Evolutionary conservation across 305 asterid genomes (phyloP), one percentile per base, ranked within the genome.

Genomic region (Fraxinus sp.): DNA sequence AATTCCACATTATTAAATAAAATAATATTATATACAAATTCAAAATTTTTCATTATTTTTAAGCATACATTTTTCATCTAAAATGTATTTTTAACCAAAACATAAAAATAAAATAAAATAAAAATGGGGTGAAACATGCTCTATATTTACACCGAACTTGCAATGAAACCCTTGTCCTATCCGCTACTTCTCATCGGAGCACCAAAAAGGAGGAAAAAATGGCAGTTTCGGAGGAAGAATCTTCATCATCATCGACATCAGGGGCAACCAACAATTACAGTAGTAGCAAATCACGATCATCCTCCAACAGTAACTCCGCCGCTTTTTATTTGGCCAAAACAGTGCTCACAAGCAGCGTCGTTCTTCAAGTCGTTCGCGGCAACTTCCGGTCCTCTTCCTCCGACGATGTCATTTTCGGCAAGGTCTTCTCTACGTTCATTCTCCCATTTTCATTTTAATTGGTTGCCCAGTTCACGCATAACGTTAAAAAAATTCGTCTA

Each of bases 371-470:
- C 49, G 93, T 92, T 32, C 85, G 89, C 59, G 98, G 97, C 35
- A 98, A 91, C 89, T 90, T 96, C 89, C 98, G 98, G 86, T 91
- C 93, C 49, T 78, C 92, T 72, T 83, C 90, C 30, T 90, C 97
- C 0, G 78, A 88, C 85, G 99, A 96, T 83, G 92, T 95, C 85
- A 97, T 96, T 30, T 91, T 96, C 72, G 99, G 96, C 81, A 96
- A 96, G 99, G 99, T 93, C 32, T 76, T 11, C 18, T 82, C 22
- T 49, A 16, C 71, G 30, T 79, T 68, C 43, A 71, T 32, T 13
- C 39, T 18, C 0, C 7, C 52, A 0, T 46, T 33, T 24, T 32
- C 59, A 8, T 49, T 72, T 35, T 30, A 57, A 49, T 82, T 41
- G 7, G 28, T 59, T 80, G 59, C 52, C 22, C 20, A 18, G 30